phyloP scores from a whole-genome alignment of 768 basidiomycete genomes.

The Serendipita sp. region DNA sequence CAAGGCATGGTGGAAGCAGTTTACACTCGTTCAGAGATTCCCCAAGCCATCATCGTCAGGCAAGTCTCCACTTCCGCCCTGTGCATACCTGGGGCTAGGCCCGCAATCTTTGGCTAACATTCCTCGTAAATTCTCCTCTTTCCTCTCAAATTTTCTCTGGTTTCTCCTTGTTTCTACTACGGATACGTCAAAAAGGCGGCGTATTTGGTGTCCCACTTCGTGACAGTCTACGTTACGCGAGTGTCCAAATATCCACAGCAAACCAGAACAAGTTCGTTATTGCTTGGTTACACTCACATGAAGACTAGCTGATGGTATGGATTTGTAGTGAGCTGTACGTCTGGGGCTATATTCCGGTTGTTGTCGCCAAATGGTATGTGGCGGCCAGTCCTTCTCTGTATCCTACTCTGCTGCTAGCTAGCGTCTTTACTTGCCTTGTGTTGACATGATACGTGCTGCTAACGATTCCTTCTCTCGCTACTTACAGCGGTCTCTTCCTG shows the following conservation, averaged over 20 bases:
- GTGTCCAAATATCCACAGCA: constrained; percentile 85
- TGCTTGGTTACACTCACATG: background rate
- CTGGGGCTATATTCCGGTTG: constrained; percentile 91
- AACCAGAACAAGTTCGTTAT: constrained; percentile 31
- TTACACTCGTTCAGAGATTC: constrained; percentile 38
- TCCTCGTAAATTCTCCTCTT: background rate
- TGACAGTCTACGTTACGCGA: constrained; percentile 72
- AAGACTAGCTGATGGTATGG: background rate
- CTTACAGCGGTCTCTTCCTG: constrained; percentile 66
- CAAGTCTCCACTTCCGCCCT: background rate
- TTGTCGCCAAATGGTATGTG: constrained; percentile 88
- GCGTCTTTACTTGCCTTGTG: background rate
- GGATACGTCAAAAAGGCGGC: background rate
- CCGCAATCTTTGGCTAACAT: background rate
- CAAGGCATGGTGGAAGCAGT: constrained; percentile 72
- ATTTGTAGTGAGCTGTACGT: constrained; percentile 59
- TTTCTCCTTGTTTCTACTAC: background rate
- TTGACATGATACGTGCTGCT: background rate
- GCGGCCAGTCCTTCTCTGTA: background rate
- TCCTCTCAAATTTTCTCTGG: background rate
- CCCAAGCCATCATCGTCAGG: background rate
- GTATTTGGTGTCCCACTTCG: constrained; percentile 79
- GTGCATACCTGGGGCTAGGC: no score
- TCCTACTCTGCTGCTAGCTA: background rate
- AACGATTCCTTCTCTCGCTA: background rate